Evolutionary conservation across 768 basidiomycete species (phyloP).

Genomic region (Hortiboletus flavorubellus): DNA sequence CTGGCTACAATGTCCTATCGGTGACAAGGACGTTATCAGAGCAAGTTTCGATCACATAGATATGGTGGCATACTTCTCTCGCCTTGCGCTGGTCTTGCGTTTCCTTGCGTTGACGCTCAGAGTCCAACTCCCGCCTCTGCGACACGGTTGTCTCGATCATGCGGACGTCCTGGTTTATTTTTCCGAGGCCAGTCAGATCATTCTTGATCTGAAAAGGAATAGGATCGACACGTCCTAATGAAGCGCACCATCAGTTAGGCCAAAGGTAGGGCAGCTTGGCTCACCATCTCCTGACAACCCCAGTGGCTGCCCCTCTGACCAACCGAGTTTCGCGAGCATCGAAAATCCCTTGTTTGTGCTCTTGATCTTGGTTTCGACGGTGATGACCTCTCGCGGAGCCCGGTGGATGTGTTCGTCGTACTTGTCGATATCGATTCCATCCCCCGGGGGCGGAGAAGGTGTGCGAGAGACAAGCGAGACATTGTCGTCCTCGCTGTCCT

Average conservation of each 20-base stretch:
- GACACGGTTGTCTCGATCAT: constrained; percentile 87
- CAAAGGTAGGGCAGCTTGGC: constrained; percentile 4
- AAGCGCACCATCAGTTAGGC: neutral
- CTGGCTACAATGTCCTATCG: constrained; percentile 61
- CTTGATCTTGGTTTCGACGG: constrained; percentile 79
- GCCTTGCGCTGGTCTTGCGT: constrained; percentile 70
- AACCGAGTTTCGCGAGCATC: constrained; percentile 78
- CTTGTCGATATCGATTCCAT: constrained; percentile 56
- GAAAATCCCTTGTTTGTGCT: constrained; percentile 77
- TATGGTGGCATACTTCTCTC: constrained; percentile 54
- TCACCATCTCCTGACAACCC: constrained; percentile 75
- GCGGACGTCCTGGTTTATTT: constrained; percentile 70
- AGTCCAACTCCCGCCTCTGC: constrained; percentile 74
- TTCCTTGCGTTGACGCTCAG: constrained; percentile 78
- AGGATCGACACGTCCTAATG: constrained; percentile 74
- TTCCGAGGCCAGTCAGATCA: constrained; percentile 78
- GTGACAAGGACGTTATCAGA: constrained; percentile 4
- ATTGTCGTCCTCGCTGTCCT: constrained; percentile 59
- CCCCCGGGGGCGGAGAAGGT: constrained; percentile 59
- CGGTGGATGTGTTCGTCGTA: constrained; percentile 64
- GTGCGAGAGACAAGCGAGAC: constrained; percentile 71
- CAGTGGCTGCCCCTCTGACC: constrained; percentile 75
- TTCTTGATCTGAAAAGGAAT: constrained; percentile 78
- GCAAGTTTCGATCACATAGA: neutral
- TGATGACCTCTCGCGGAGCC: constrained; percentile 60